phyloP scores from a whole-genome alignment of 2,329 filamentous ascomycete species.

The Thielaviopsis euricoi region DNA sequence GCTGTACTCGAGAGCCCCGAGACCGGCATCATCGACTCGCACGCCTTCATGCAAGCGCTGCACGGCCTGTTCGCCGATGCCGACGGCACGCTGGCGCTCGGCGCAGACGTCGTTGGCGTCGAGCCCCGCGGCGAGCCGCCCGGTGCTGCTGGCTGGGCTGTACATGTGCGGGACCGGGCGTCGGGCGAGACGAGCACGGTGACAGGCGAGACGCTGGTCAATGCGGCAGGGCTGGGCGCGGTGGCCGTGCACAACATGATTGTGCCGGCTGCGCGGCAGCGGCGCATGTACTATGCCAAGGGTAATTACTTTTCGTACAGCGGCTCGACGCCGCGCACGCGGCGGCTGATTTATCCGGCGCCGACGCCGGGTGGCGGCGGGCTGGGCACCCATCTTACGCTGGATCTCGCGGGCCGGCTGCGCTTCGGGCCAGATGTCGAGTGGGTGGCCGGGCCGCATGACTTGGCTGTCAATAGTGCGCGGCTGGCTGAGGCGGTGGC shows the following conservation, averaged over 20 bases:
- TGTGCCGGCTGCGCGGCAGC: constrained; percentile 37
- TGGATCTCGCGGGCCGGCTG: constrained; percentile 70
- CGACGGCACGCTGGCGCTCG: constrained; percentile 59
- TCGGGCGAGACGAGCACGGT: constrained; percentile 39
- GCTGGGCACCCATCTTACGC: constrained; percentile 80
- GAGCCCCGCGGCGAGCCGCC: constrained; percentile 24
- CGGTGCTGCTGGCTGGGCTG: constrained; percentile 50
- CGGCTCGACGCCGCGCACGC: constrained; percentile 43
- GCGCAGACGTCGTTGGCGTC: constrained; percentile 47
- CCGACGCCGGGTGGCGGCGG: constrained; percentile 69
- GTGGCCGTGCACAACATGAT: constrained; percentile 70
- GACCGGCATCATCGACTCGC: constrained; percentile 83
- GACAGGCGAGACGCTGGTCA: constrained; percentile 63
- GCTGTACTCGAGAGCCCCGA: constrained; percentile 71
- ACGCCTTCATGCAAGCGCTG: constrained; percentile 68
- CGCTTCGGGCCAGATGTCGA: constrained; percentile 92
- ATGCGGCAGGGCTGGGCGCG: constrained; percentile 70
- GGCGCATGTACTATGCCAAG: constrained; percentile 67
- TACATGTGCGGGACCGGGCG: constrained; percentile 33
- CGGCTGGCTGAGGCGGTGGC: constrained; percentile 50
- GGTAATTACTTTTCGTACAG: constrained; percentile 87
- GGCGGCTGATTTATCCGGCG: constrained; percentile 72
- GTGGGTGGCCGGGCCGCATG: constrained; percentile 59
- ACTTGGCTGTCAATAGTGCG: constrained; percentile 50
- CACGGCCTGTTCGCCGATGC: constrained; percentile 59